Evolutionary conservation across 768 basidiomycete species (phyloP).

Genomic region (Lactarius tabidus): DNA sequence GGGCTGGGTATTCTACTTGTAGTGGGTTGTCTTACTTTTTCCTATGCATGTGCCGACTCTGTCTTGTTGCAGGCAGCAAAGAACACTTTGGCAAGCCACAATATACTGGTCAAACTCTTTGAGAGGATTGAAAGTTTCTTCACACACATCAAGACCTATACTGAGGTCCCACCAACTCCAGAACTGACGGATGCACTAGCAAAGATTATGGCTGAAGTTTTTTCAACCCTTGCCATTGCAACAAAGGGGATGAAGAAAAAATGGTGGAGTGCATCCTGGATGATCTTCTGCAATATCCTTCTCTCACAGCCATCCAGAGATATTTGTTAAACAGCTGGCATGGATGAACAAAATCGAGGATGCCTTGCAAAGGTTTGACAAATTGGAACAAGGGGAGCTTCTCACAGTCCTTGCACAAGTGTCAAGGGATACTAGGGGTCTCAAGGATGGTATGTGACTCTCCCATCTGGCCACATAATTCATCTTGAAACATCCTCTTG

Average conservation of each 20-base stretch:
- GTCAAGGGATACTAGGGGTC: background rate
- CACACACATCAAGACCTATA: background rate
- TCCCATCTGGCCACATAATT: background rate
- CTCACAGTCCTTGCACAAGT: background rate
- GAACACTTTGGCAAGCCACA: background rate
- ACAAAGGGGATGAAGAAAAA: background rate
- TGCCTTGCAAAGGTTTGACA: background rate
- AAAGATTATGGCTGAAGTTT: background rate
- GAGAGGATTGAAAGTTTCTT: background rate
- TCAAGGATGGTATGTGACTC: background rate
- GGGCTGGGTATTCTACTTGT: background rate
- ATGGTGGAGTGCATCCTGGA: background rate
- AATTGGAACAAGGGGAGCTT: background rate
- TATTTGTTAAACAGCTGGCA: background rate
- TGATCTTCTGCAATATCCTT: background rate
- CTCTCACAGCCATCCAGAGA: background rate
- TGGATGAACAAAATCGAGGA: background rate
- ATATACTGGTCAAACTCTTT: background rate
- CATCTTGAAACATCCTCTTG: background rate
- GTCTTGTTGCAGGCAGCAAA: background rate
- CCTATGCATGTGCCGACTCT: background rate
- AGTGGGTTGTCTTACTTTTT: background rate
- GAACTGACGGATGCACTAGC: background rate
- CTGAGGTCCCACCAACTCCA: background rate
- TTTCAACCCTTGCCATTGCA: background rate